Base-by-base conservation (phyloP, 441 rosid species). In the Mallotus japonicus region DNA sequence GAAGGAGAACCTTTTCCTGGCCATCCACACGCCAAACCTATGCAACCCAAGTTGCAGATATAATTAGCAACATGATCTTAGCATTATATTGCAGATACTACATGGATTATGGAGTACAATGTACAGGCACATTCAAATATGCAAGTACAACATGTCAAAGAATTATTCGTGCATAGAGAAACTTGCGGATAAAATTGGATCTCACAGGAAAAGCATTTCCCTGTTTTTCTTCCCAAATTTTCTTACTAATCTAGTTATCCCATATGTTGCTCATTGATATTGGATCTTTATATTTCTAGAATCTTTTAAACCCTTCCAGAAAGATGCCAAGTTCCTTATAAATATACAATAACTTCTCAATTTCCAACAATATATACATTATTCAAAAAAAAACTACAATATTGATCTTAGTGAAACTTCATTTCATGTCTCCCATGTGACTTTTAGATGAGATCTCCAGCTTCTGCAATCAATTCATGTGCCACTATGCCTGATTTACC, bases 11-110 rank as follows among this genome's bases (percentile, higher is more conserved):
- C 85, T 91, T 95, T 81, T 90, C 88, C 80, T 85, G 84, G 55
- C 82, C 80, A 80, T 84, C 91, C 72, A 91, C 89, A 72, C 89
- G 92, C 97, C 97, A 95, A 76, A 95, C 97, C 99, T 95, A 81
- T 15, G 37, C 46, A 78, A 69, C 58, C 60, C 73, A 54, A 22
- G 3, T 20, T 62, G 72, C 76, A 44, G 56, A 22, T 56, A 67
- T 15, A 19, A 74, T 80, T 67, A 79, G 69, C 56, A 67, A 62
- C 37, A 56, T 24, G 28, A 47, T 44, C 37, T 50, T 34, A 54
- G 22, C 16, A 32, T 24, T 60, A 62, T 69, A 9, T 37, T 77
- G 73, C 28, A 68, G 65, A 67, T 34, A 53, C 55, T 42, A 42
- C 12, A 62, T 15, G 16, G 19, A 51, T 67, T 40, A 20, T 51